Evolutionary conservation across 176 grass and related monocot genomes (phyloP).

Genomic region (Musa itinerans): DNA sequence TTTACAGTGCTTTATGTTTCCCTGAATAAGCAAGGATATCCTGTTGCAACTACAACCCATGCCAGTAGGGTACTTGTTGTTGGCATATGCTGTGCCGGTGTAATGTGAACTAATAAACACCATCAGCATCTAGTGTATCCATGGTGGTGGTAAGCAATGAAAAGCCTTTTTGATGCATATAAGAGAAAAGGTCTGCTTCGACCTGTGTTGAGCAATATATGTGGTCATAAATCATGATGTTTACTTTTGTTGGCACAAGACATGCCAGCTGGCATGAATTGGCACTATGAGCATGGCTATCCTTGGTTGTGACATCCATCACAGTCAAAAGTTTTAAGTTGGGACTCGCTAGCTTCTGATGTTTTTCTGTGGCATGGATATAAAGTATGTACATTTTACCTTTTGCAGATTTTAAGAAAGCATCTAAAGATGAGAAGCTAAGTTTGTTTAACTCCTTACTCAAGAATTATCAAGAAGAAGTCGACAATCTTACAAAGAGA

Average conservation of each 20-base stretch:
- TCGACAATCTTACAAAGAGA: constrained; percentile 99
- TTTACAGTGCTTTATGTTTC: neutral
- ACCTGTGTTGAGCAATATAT: no score
- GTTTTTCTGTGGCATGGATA: neutral
- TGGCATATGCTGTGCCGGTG: neutral
- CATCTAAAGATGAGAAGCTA: constrained; percentile 80
- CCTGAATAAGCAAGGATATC: neutral
- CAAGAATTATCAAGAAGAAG: constrained; percentile 95
- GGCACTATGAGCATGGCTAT: neutral
- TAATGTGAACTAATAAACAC: neutral
- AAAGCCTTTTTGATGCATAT: no score
- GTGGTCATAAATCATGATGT: no score
- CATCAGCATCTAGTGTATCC: no score
- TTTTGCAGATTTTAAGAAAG: constrained; percentile 83
- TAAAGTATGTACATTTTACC: neutral
- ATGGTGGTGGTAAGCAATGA: no score
- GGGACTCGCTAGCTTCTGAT: neutral
- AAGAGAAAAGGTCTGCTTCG: no score
- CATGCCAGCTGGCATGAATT: neutral
- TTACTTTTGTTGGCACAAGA: neutral
- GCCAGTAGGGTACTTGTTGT: no score
- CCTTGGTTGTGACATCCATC: no score
- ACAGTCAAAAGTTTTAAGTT: no score
- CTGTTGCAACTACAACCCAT: no score
- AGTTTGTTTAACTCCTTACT: constrained; percentile 91